A percentile compares a stretch with the other conserved stretches of the same genome.
These are phyloP conservation scores for Volvox reticuliferus DNA, from an alignment of 139 green algal genomes.

Conservation along the genomic window DNA sequence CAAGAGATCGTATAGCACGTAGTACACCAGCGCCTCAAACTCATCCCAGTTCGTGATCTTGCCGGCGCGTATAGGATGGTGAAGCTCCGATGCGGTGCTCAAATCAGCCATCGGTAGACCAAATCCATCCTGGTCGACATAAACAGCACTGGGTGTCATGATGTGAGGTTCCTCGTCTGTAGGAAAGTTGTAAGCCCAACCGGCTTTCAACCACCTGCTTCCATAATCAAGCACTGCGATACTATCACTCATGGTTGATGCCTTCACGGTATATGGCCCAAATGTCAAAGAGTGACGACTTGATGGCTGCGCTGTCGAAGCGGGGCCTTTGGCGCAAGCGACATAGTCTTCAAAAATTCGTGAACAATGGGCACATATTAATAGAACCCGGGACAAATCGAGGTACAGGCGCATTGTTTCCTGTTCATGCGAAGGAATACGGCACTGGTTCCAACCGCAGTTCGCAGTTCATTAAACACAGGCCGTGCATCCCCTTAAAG, in stretches of 20 bases:
- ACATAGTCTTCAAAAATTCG: no score
- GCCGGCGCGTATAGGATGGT: constrained; percentile 56
- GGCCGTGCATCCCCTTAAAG: no score
- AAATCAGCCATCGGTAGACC: background rate
- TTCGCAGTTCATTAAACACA: no score
- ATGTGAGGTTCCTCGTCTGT: constrained; percentile 74
- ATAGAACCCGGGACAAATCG: no score
- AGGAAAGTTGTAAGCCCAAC: constrained; percentile 70
- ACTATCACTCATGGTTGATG: constrained; percentile 52
- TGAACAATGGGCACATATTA: no score
- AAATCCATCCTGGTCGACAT: background rate
- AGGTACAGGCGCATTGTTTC: no score
- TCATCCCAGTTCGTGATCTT: constrained; percentile 69
- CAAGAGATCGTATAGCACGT: constrained; percentile 78
- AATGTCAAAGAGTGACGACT: no score
- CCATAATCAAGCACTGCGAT: constrained; percentile 76
- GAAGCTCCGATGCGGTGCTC: background rate
- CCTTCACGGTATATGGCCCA: no score
- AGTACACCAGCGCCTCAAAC: constrained; percentile 80
- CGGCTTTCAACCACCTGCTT: constrained; percentile 77
- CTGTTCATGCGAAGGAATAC: no score
- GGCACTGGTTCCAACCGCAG: background rate
- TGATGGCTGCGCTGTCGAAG: no score
- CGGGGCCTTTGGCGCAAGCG: no score
- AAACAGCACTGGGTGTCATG: constrained; percentile 46